These are phyloP conservation scores for Rhodotorula taiwanensis DNA, from an alignment of 768 basidiomycete species.

Conservation along the genomic window DNA sequence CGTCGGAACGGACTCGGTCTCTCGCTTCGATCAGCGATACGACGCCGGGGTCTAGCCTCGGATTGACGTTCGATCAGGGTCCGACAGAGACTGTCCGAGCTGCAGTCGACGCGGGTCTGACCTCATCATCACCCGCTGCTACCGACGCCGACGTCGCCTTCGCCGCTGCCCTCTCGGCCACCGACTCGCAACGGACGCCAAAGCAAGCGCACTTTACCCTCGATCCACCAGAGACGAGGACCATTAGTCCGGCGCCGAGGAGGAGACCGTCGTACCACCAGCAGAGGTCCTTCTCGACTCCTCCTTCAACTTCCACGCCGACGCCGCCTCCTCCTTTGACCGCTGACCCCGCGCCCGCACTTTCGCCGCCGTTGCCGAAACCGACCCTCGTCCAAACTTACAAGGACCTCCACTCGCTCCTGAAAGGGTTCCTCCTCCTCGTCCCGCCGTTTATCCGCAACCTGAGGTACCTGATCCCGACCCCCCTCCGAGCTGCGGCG, in stretches of 20 bases:
- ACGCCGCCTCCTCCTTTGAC: neutral
- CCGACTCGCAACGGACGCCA: too few species aligned
- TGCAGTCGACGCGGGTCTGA: too few species aligned
- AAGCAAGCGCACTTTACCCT: slow-evolving; percentile 1
- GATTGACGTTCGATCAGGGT: too few species aligned
- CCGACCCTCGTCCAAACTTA: slow-evolving; percentile 28
- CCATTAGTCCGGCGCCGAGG: neutral
- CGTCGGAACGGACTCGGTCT: too few species aligned
- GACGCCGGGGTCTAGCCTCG: too few species aligned
- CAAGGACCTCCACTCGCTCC: slow-evolving; percentile 34
- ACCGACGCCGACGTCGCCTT: too few species aligned
- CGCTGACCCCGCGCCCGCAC: neutral
- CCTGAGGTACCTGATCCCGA: slow-evolving; percentile 30
- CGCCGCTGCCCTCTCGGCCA: too few species aligned
- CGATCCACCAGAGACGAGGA: neutral
- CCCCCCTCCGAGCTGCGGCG: slow-evolving; percentile 15
- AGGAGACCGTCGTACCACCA: neutral
- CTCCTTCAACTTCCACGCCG: neutral
- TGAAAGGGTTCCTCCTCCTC: slow-evolving; percentile 36
- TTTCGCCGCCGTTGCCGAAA: neutral
- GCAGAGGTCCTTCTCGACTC: neutral
- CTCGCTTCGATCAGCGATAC: too few species aligned
- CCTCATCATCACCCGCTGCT: too few species aligned
- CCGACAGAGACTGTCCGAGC: too few species aligned
- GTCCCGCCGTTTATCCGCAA: slow-evolving; percentile 31